Percentiles rank a stretch among this genome's conserved stretches.
These are phyloP conservation scores for Globisporangium heterothallicum DNA, from an alignment of 352 stramenopile species.

Conservation along the genomic window DNA sequence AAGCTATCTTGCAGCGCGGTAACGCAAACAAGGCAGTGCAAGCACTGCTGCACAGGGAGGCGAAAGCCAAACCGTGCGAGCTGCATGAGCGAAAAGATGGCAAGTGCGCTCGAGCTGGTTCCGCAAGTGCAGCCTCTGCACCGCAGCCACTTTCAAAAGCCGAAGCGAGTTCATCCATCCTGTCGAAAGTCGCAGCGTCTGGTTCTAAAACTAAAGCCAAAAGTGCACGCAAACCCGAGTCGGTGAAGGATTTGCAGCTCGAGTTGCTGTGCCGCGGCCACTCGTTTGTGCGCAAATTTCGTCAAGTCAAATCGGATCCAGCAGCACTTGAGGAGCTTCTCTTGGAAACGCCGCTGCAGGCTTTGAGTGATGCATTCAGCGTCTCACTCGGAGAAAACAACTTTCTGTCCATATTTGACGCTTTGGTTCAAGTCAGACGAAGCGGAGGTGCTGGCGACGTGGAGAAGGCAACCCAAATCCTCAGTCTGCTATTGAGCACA, in stretches of 20 bases:
- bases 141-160: background rate
- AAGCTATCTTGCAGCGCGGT: conserved; percentile 14
- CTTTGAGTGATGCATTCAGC: conserved; percentile 4
- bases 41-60: background rate
- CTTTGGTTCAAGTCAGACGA: background rate
- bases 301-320: background rate
- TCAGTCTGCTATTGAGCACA: conserved; percentile 3
- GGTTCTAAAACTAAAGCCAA: background rate
- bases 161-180: background rate
- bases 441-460: background rate
- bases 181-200: background rate
- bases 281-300: conserved; percentile 10
- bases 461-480: background rate
- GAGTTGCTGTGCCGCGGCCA: conserved; percentile 4
- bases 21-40: background rate
- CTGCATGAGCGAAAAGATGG: background rate
- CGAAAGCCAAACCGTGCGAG: background rate
- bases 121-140: background rate
- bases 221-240: background rate
- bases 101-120: background rate
- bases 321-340: conserved; percentile 3
- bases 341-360: background rate
- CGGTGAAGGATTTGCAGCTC: background rate
- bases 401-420: conserved; percentile 9
- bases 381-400: conserved; percentile 10